Evolutionary conservation across 345 rosid species (phyloP).

Genomic region (Acer campestre): DNA sequence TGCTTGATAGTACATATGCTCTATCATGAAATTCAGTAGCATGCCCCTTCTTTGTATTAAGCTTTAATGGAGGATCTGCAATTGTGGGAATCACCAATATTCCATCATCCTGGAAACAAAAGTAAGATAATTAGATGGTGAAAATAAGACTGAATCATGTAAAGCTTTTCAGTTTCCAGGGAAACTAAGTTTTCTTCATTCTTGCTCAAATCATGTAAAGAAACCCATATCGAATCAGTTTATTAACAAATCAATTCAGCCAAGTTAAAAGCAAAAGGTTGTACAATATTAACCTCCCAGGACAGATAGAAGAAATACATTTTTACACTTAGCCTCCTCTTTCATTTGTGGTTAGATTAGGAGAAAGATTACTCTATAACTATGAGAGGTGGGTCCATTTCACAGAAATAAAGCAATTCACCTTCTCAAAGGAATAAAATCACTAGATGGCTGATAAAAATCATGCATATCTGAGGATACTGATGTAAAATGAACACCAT

Average conservation of each 20-base stretch:
- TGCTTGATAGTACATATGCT: conserved; percentile 57
- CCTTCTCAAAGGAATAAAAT: neutral
- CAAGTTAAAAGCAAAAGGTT: neutral
- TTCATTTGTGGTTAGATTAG: neutral
- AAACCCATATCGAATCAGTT: neutral
- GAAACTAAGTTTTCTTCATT: neutral
- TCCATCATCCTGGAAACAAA: conserved; percentile 62
- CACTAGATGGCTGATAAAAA: neutral
- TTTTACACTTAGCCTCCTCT: neutral
- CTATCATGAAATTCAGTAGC: conserved; percentile 63
- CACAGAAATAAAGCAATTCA: neutral
- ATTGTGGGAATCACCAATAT: conserved; percentile 82
- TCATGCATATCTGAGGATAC: neutral
- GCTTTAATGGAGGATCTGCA: conserved; percentile 67
- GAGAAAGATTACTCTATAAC: neutral
- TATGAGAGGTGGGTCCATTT: neutral
- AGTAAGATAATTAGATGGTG: neutral
- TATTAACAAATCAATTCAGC: conserved; percentile 1
- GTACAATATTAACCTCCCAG: neutral
- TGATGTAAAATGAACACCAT: neutral
- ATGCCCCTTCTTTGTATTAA: conserved; percentile 56
- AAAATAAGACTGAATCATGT: neutral
- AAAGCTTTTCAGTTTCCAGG: neutral
- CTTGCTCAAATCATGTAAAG: neutral
- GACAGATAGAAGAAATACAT: neutral